Base-by-base conservation (phyloP, 352 stramenopile species). In the Phytophthora citrophthora region DNA sequence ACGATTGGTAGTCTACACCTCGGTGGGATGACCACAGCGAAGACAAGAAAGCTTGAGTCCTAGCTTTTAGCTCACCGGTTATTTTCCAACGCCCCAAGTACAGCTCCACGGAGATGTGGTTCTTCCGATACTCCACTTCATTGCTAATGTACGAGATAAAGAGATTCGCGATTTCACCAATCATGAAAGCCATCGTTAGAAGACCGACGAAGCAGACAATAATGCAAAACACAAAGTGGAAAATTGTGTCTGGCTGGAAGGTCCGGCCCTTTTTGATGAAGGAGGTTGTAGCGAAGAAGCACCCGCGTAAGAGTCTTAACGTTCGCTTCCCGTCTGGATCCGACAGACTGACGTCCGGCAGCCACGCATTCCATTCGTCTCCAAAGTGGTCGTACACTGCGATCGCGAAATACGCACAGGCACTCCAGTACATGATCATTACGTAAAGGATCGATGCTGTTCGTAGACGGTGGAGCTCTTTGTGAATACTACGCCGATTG, bases 91-190 rank as follows among this genome's bases (percentile, higher is more conserved):
- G 70, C 6, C 52, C 55, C 4, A 91, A 49, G 45, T 89, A 91
- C 8, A 83, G 36, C 60, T 90, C 78, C 8, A 90, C 76, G 0
- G 78, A 77, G 39, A 88, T 88, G 52, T 90, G 74, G 38, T 92
- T 89, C 50, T 89, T 92, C 12, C 79, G 77, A 38, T 85, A 92
- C 43, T 79, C 72, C 15, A 92, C 79, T 67, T 92, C 83, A 57
- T 88, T 86, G 24, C 64, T 70, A 31, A 90, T 92, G 43, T 86
- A 88, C 15, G 79, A 90, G 53, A 92, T 85, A 39, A 86, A 90
- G 4, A 92, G 55, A 41, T 77, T 88, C 2, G 83, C 81, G 27
- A 90, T 78, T 53, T 92, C 79, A n/a, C 83, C 77, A 24, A 90
- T 81, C 78, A 90, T 89, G 51, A 85, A 91, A 2, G 79, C 72